Evolutionary conservation across 2,329 filamentous ascomycete genomes (phyloP).

Genomic region (Penicillium nordicum): DNA sequence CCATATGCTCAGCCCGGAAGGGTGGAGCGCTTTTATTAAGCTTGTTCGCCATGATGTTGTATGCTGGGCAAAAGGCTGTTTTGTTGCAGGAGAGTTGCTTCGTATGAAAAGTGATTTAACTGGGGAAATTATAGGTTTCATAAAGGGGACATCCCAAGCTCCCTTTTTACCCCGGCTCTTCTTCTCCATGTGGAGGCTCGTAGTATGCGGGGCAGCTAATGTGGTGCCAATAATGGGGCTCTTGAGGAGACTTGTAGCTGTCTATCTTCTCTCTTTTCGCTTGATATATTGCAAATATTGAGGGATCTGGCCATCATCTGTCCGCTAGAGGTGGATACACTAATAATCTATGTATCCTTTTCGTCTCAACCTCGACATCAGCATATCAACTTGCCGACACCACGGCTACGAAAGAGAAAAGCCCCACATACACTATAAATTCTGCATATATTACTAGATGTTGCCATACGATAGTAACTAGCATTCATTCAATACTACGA

Average conservation of each 20-base stretch:
- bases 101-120: neutral
- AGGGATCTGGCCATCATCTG: neutral
- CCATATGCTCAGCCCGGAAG: constrained; percentile 25
- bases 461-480: too few species aligned
- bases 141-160: neutral
- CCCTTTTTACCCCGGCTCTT: neutral
- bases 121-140: neutral
- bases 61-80: neutral
- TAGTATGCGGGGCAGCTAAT: neutral
- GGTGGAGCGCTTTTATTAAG: constrained; percentile 22
- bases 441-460: neutral
- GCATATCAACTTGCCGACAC: neutral
- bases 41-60: constrained; percentile 10
- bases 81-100: neutral
- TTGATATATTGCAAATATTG: neutral
- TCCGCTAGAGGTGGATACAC: neutral
- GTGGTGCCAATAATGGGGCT: neutral
- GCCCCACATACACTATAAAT: neutral
- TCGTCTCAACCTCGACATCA: too few species aligned
- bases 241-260: neutral
- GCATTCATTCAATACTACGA: too few species aligned
- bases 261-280: neutral
- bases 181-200: neutral
- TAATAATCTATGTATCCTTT: too few species aligned
- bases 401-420: neutral